Evolutionary conservation across 768 basidiomycete genomes (phyloP), one percentile per base, ranked within the genome.

Genomic region (Tulasnella sp.): DNA sequence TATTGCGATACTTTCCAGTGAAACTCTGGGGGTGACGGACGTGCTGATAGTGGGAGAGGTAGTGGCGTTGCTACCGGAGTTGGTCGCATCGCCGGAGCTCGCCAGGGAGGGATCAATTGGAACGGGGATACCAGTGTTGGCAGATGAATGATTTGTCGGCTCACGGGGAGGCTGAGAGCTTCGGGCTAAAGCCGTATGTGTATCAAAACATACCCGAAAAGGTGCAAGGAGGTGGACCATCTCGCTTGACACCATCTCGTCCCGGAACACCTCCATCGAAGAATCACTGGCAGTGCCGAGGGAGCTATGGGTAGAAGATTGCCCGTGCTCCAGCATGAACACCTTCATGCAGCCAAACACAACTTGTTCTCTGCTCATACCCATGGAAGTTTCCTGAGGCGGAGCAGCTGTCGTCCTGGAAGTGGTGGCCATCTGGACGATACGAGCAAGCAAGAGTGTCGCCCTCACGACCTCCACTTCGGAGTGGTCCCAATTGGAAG

Each of bases 271-370:
- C 62, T 92, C 85, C 41, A 74, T 78, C 1, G 60, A 35, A 12
- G 58, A 59, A 27, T 59, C 61, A 32, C 48, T 23, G 23, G 43
- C 37, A 19, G 61, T 41, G 21, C 76, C 73, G 56, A 75, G 72
- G 12, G 69, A 71, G 40, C 62, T 68, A 50, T 78, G 71, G n/a
- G n/a, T n/a, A n/a, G n/a, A n/a, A 0, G 70, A 65, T 62, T 87
- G 82, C 1, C 79, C 88, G 65, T 94, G 87, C 67, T 98, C 93
- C 27, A 98, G 79, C 91, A 96, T 93, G 69, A 90, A 91, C 14
- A 96, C 80, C 62, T 87, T 88, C 88, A 96, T 93, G 61, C 90
- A 84, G 17, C 75, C 78, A 63, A 92, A 84, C 4, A 85, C 72
- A 1, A 75, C 70, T 61, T 83, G 79, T 50, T 80, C 78, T 41